Conservation (phyloP, 768 basidiomycete species). For the Cystoderma amianthinum region DNA sequence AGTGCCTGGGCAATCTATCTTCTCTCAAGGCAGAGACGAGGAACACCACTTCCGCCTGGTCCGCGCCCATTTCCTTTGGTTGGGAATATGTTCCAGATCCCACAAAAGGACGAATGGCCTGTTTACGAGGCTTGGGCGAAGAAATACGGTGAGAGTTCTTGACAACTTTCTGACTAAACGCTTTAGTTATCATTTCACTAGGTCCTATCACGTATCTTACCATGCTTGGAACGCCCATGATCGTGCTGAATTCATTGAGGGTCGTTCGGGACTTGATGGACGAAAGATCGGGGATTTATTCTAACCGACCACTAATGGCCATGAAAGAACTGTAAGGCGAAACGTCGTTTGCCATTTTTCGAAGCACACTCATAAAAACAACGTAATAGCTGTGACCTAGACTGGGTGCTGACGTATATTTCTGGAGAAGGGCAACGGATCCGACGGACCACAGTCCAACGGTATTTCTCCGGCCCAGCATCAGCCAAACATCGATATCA, state of each 20-base stretch:
- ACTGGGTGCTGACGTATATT: conserved; percentile 4
- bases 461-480: conserved; percentile 1
- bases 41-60: conserved; percentile 7
- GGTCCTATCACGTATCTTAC: conserved; percentile 10
- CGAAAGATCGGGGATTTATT: conserved; percentile 8
- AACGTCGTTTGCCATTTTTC: background rate
- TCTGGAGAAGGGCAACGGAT: too few species aligned
- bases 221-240: conserved; percentile 6
- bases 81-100: conserved; percentile 6
- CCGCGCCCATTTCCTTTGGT: conserved; percentile 8
- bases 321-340: background rate
- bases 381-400: background rate
- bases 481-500: conserved; percentile 2
- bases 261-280: conserved; percentile 8
- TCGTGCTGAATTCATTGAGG: conserved; percentile 6
- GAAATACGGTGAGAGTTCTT: conserved; percentile 6
- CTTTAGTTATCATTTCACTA: conserved; percentile 4
- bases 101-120: conserved; percentile 4
- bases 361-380: background rate
- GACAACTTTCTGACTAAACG: background rate
- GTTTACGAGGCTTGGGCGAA: conserved; percentile 5
- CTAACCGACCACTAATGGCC: conserved; percentile 5
- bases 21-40: background rate
- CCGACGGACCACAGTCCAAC: conserved; percentile 3
- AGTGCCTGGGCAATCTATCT: background rate